These are phyloP conservation scores for Nakataea oryzae DNA, from an alignment of 2,329 filamentous ascomycete genomes.

Conservation along the genomic window DNA sequence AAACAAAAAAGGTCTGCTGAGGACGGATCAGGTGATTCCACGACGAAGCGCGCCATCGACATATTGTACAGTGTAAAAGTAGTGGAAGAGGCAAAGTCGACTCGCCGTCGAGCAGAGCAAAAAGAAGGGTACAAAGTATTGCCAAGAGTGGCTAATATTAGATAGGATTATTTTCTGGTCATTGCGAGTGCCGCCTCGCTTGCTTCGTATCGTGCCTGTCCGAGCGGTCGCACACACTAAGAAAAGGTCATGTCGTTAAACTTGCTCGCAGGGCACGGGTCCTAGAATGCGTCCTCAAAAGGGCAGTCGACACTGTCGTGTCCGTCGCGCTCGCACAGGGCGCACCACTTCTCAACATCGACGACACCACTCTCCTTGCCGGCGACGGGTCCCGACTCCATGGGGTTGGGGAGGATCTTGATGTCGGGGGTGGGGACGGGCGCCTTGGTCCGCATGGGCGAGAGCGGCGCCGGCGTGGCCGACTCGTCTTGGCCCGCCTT, in stretches of 20 bases:
- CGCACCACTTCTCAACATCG: constrained; percentile 90
- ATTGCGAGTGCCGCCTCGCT: background rate
- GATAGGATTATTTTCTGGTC: background rate
- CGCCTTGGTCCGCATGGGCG: constrained; percentile 36
- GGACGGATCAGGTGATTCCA: background rate
- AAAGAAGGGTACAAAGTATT: background rate
- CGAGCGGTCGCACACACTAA: background rate
- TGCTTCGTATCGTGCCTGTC: background rate
- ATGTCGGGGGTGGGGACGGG: constrained; percentile 27
- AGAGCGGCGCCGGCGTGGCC: constrained; percentile 43
- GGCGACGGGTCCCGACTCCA: constrained; percentile 58
- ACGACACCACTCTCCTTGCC: constrained; percentile 70
- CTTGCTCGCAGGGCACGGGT: background rate
- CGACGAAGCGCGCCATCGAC: background rate
- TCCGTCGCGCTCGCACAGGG: constrained; percentile 88
- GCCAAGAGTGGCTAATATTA: background rate
- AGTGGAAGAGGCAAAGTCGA: background rate
- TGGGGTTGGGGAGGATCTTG: constrained; percentile 46
- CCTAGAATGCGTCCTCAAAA: constrained; percentile 68
- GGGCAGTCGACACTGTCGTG: constrained; percentile 95
- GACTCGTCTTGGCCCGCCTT: constrained; percentile 24
- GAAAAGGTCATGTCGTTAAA: background rate
- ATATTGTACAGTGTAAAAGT: background rate
- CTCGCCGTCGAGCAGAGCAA: background rate
- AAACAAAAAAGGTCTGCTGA: background rate